Evolutionary conservation across 2,329 filamentous ascomycete species (phyloP), one percentile per base, ranked within the genome.

Genomic region (Niveomyces coronatus): DNA sequence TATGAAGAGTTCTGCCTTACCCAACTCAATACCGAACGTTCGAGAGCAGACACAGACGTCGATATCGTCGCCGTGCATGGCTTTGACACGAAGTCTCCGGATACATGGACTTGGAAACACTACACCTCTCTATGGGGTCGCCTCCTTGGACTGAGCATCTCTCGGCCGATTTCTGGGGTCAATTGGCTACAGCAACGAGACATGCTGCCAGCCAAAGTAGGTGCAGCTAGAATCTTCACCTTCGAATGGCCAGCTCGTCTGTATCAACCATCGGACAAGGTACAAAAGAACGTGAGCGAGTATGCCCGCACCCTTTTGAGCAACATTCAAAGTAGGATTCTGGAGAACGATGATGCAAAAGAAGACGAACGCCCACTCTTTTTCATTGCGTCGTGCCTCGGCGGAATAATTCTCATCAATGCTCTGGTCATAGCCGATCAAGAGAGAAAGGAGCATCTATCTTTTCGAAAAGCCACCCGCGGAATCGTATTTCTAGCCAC

Each of bases 61-160:
- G 52, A 54, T 7, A 49, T 63, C 31, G 54, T 60, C 19, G 45
- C 62, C 14, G 56, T 64, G 19, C 62, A 53, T 45, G 47, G 53
- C 41, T 43, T 56, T 17, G 49, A 56, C 38, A 53, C 52, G 9
- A 45, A 47, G 13, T 53, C 51, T 27, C 50, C 47, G 2, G 48
- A 50, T 17, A 54, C 53, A 5, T 56, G 50, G 53, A 46, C 32
- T 24, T 51, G 45, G 45, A 39, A 39, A 14, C n/a, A 33, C 29
- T 26, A 26, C 10, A 11, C 30, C 4, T 4, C 31, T 4, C 31
- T 26, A 9, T 3, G 17, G 10, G 35, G 31, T 24, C 14, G 17
- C 48, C 5, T 49, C 51, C n/a, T n/a, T n/a, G n/a, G n/a, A n/a
- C n/a, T n/a, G n/a, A n/a, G 23, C 8, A 24, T 8, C 23, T 8